Evolutionary conservation across 148 eudicot species (phyloP).

Genomic region (Arbutus unedo): DNA sequence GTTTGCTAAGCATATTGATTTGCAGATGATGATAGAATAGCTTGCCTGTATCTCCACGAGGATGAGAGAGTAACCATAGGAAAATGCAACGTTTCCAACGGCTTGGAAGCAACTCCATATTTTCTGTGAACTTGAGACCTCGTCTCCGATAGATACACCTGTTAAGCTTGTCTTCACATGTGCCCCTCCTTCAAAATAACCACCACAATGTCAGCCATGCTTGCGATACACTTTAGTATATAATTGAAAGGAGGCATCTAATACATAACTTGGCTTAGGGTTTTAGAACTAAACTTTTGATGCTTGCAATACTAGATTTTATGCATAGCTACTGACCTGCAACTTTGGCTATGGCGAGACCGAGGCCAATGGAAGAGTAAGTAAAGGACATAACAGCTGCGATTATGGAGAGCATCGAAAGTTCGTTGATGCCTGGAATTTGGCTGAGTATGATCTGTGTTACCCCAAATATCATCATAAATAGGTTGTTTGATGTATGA

Average conservation of each 20-base stretch:
- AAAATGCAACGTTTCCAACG: constrained; percentile 61
- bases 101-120: constrained; percentile 43
- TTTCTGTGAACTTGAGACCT: constrained; percentile 27
- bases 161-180: constrained; percentile 32
- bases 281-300: not conserved
- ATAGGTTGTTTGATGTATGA: constrained; percentile 37
- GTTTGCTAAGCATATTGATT: not conserved
- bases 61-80: constrained; percentile 50
- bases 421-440: constrained; percentile 63
- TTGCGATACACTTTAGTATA: not conserved
- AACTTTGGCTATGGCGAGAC: constrained; percentile 57
- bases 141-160: constrained; percentile 35
- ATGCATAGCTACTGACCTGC: constrained; percentile 26
- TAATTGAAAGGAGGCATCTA: not conserved
- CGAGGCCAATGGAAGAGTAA: constrained; percentile 64
- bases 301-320: not conserved
- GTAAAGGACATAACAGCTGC: constrained; percentile 68
- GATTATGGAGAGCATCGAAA: constrained; percentile 49
- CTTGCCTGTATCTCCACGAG: constrained; percentile 55
- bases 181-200: constrained; percentile 24
- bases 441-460: constrained; percentile 52
- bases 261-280: no score
- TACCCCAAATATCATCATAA: constrained; percentile 43
- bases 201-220: not conserved
- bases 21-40: not conserved